phyloP scores from a whole-genome alignment of 352 stramenopile species.

The Pythium sukuiense region DNA sequence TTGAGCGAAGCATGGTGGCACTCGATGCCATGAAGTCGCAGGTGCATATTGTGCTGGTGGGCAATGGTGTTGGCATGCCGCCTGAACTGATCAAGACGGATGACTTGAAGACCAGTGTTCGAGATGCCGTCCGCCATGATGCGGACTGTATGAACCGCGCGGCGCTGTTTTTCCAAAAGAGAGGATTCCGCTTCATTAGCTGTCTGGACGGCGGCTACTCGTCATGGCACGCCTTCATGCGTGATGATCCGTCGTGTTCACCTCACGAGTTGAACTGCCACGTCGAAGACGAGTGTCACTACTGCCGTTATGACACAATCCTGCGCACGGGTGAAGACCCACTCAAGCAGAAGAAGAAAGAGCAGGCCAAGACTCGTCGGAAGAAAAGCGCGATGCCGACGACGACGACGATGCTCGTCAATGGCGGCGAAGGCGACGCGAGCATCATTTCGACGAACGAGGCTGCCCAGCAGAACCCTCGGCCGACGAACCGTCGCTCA shows the following conservation, averaged over 20 bases:
- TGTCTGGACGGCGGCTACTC: slow-evolving; percentile 74
- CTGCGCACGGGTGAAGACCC: slow-evolving; percentile 66
- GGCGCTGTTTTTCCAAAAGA: slow-evolving; percentile 82
- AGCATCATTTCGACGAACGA: slow-evolving; percentile 71
- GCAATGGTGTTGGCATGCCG: slow-evolving; percentile 68
- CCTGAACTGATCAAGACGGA: slow-evolving; percentile 60
- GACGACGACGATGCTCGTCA: slow-evolving; percentile 67
- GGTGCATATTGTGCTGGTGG: slow-evolving; percentile 76
- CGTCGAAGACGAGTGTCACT: slow-evolving; percentile 64
- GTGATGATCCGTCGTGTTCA: slow-evolving; percentile 53
- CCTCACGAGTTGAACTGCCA: slow-evolving; percentile 72
- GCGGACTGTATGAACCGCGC: slow-evolving; percentile 72
- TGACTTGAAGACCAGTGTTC: slow-evolving; percentile 70
- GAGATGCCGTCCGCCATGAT: slow-evolving; percentile 70
- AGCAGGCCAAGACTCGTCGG: slow-evolving; percentile 37
- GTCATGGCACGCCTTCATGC: slow-evolving; percentile 85
- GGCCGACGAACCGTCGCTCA: slow-evolving; percentile 29
- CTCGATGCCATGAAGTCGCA: slow-evolving; percentile 72
- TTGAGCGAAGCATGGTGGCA: slow-evolving; percentile 65
- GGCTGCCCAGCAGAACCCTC: slow-evolving; percentile 24
- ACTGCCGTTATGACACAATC: slow-evolving; percentile 80
- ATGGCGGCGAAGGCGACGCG: slow-evolving; percentile 65
- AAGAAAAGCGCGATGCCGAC: slow-evolving; percentile 75
- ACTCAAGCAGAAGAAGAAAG: slow-evolving; percentile 48
- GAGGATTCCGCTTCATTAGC: slow-evolving; percentile 80